phyloP scores from a whole-genome alignment of 129 eudicot genomes.

The Daucus carota region DNA sequence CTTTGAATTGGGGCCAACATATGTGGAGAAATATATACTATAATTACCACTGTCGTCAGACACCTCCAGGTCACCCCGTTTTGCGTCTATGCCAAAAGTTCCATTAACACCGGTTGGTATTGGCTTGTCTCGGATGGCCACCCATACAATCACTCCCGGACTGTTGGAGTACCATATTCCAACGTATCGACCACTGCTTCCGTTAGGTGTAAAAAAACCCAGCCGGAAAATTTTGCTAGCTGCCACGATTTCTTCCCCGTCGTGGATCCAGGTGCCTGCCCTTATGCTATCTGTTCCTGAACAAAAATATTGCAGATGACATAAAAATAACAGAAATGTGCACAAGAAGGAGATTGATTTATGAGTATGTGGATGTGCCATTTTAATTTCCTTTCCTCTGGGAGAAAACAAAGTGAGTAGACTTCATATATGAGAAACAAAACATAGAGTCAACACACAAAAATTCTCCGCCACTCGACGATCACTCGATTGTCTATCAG shows the following conservation, averaged over 20 bases:
- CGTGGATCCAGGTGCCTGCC: not conserved
- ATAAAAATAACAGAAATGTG: not conserved
- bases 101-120: not conserved
- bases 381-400: not conserved
- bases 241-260: not conserved
- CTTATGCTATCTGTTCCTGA: not conserved
- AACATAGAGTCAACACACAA: no score
- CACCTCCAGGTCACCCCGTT: not conserved
- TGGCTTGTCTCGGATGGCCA: not conserved
- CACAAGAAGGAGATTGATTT: not conserved
- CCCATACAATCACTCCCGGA: not conserved
- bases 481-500: no score
- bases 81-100: not conserved
- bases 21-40: not conserved
- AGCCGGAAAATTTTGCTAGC: not conserved
- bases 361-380: not conserved
- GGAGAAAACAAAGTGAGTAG: not conserved
- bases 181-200: not conserved
- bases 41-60: not conserved
- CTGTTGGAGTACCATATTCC: not conserved
- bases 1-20: not conserved
- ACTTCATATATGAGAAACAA: no score
- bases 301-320: not conserved
- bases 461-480: no score
- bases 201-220: not conserved